phyloP scores from a whole-genome alignment of 23 red algal species.

The Pyropia haitanensis region DNA sequence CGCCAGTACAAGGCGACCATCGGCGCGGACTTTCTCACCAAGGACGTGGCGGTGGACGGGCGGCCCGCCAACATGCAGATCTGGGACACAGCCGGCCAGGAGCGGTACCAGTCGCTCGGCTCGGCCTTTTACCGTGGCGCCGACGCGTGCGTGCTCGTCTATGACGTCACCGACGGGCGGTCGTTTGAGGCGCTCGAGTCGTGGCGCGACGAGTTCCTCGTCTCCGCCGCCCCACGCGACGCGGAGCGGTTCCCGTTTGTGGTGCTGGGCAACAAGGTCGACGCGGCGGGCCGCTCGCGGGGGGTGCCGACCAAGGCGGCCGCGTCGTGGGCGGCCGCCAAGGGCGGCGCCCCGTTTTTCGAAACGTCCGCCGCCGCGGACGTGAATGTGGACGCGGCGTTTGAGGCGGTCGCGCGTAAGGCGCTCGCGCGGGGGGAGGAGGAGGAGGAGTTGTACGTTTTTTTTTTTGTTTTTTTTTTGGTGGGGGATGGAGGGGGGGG shows the following conservation, averaged over 20 bases:
- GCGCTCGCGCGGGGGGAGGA: conserved; percentile 58
- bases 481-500: too few relatives aligned
- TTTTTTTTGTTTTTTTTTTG: not conserved
- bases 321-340: conserved; percentile 66
- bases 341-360: conserved; percentile 66
- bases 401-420: conserved; percentile 63
- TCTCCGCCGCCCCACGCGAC: conserved; percentile 63
- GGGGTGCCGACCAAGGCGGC: conserved; percentile 64
- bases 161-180: conserved; percentile 79
- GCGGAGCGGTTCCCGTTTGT: conserved; percentile 91
- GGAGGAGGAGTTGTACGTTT: conserved; percentile 81
- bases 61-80: conserved; percentile 79
- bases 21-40: conserved; percentile 95
- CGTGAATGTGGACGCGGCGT: conserved; percentile 79
- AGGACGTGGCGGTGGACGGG: conserved; percentile 75
- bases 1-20: conserved; percentile 99
- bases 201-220: conserved; percentile 95
- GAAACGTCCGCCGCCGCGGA: conserved; percentile 97
- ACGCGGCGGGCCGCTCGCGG: conserved; percentile 39
- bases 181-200: conserved; percentile 75
- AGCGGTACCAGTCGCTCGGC: conserved; percentile 93
- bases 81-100: conserved; percentile 99
- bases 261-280: conserved; percentile 95
- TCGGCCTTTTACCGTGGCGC: conserved; percentile 96
- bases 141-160: conserved; percentile 90